These are phyloP conservation scores for Musa troglodytarum DNA, from an alignment of 176 grass and related monocot species.

Conservation along the genomic window DNA sequence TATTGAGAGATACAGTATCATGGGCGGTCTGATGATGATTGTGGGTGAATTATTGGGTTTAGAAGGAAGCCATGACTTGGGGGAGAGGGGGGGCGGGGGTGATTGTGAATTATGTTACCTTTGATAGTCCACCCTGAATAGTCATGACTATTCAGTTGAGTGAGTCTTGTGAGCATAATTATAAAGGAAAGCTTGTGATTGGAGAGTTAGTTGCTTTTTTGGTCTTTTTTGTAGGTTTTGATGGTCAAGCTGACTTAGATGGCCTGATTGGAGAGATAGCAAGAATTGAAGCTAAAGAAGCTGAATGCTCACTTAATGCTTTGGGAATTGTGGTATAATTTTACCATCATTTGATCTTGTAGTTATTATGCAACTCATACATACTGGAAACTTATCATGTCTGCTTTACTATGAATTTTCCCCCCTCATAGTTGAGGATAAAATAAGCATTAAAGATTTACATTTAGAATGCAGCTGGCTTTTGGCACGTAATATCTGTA, in stretches of 20 bases:
- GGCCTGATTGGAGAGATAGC: constrained; percentile 96
- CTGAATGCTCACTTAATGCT: constrained; percentile 56
- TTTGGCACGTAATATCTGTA: background rate
- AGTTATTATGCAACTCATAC: constrained; percentile 4
- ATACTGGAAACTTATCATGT: background rate
- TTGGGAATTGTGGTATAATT: constrained; percentile 78
- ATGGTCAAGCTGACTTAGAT: constrained; percentile 42
- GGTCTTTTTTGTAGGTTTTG: constrained; percentile 39
- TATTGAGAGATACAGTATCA: background rate
- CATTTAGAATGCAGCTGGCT: background rate
- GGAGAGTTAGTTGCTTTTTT: background rate
- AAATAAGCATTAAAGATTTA: background rate
- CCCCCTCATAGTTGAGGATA: background rate
- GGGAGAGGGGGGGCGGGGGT: too few species aligned
- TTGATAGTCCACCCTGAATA: too few species aligned
- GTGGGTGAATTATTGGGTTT: background rate
- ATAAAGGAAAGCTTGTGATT: background rate
- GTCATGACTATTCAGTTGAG: background rate
- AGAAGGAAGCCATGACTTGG: background rate
- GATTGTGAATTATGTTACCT: background rate
- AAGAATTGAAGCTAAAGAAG: constrained; percentile 63
- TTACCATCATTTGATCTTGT: constrained; percentile 21
- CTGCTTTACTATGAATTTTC: background rate
- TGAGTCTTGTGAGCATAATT: background rate
- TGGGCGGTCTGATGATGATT: background rate